These are phyloP conservation scores for Rhizopogon vulgaris DNA, from an alignment of 768 basidiomycete species.

Conservation along the genomic window DNA sequence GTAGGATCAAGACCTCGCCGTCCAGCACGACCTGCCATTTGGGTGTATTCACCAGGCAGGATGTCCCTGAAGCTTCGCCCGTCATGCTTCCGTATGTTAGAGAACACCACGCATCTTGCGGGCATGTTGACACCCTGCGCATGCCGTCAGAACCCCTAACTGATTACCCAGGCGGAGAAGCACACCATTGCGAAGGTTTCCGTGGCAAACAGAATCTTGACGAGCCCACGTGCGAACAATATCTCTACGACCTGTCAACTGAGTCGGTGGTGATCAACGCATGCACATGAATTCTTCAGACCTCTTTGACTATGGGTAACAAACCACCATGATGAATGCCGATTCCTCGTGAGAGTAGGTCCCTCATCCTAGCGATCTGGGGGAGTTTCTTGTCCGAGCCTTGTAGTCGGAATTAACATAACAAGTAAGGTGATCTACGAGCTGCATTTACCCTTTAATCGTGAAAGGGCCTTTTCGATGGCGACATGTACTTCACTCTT, in stretches of 20 bases:
- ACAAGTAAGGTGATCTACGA: not conserved
- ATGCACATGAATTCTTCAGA: constrained; percentile 23
- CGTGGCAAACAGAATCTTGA: constrained; percentile 95
- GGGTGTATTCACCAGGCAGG: constrained; percentile 90
- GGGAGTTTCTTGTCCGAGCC: constrained; percentile 90
- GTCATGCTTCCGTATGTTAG: constrained; percentile 91
- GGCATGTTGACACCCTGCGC: constrained; percentile 98
- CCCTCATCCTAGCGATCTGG: constrained; percentile 86
- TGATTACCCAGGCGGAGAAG: constrained; percentile 1
- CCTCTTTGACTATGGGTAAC: constrained; percentile 95
- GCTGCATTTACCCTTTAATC: constrained; percentile 70
- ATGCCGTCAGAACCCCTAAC: constrained; percentile 8
- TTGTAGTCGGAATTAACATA: constrained; percentile 24
- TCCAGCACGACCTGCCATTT: constrained; percentile 98
- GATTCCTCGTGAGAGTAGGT: constrained; percentile 86
- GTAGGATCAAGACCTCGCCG: constrained; percentile 92
- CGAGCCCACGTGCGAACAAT: constrained; percentile 89
- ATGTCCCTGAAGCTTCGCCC: constrained; percentile 89
- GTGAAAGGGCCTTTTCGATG: constrained; percentile 84
- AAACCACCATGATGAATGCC: constrained; percentile 97
- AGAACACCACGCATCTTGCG: constrained; percentile 94
- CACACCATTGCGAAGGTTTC: constrained; percentile 98
- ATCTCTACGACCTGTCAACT: constrained; percentile 81
- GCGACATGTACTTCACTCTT: constrained; percentile 96
- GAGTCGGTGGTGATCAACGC: not conserved